Base-by-base conservation (phyloP, 2,329 filamentous ascomycete species). In the Calonectria pauciramosa region DNA sequence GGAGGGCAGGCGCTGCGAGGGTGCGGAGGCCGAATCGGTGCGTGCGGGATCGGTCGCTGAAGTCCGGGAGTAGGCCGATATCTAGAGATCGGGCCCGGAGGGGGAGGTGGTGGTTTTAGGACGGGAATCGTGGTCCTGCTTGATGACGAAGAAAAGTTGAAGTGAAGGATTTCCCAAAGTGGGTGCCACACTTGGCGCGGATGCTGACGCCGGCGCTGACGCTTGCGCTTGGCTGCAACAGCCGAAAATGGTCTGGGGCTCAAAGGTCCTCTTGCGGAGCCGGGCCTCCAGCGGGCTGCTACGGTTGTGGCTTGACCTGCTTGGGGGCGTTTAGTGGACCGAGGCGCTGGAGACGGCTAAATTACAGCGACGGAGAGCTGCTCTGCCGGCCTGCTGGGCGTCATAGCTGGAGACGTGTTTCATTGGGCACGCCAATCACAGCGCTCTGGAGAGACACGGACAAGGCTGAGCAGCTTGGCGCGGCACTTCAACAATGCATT, bases 291-390 rank as follows among this genome's bases (percentile, higher is more conserved):
- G 72, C 44, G 63, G 51, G 51, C 71, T 64, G 20, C 20, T 67
- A 67, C 74, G 76, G 78, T 70, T 79, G 76, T 80, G 78, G 78
- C 78, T 80, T 78, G 74, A 79, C 63, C 75, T 77, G 78, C 71
- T 69, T 63, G 74, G 52, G 41, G 71, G 71, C 47, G 44, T 73
- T 78, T 71, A 80, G 74, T 63, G 56, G 56, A 63, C 54, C 70
- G 67, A 30, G 47, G 77, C 71, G 56, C 41, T 65, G 70, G 41
- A 49, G 30, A 26, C 10, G 36, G 63, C 44, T 64, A 65, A 64
- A 30, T 49, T 64, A 59, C 64, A 65, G 49, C 32, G 41, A 59
- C 16, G 30, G 49, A 32, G 38, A 63, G 60, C 60, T 63, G 23
- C 20, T 30, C 26, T 32, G 34, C 34, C 26, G 56, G 28, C 23